A percentile compares a stretch with the other conserved stretches of the same genome.
phyloP scores from a whole-genome alignment of 2,329 filamentous ascomycete species.

The Ophiostoma ulmi region DNA sequence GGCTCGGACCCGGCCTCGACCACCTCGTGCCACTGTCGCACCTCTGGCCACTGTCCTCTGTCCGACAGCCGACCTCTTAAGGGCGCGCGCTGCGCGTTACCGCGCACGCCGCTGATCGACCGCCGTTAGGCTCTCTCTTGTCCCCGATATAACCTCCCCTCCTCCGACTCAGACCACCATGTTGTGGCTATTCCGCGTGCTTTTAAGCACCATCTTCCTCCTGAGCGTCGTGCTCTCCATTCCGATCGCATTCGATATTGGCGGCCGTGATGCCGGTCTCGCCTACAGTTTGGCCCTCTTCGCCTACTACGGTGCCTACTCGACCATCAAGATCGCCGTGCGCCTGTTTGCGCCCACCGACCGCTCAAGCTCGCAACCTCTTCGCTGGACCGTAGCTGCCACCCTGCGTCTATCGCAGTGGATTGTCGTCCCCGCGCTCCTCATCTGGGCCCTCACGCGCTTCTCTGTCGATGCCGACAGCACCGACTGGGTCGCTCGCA shows the following conservation, averaged over 20 bases:
- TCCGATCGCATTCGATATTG: conserved; percentile 95
- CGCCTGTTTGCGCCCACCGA: conserved; percentile 56
- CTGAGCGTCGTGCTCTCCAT: conserved; percentile 91
- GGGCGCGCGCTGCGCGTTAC: conserved; percentile 24
- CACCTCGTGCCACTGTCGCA: conserved; percentile 5
- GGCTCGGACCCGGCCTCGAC: not conserved
- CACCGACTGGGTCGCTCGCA: conserved; percentile 29
- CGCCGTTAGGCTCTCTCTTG: not conserved
- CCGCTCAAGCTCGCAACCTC: conserved; percentile 50
- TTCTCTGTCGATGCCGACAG: conserved; percentile 82
- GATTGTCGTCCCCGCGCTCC: conserved; percentile 74
- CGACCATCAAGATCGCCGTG: conserved; percentile 63
- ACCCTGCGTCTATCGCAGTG: conserved; percentile 74
- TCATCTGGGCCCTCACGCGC: conserved; percentile 93
- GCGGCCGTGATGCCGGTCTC: conserved; percentile 86
- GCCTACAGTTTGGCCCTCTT: conserved; percentile 89
- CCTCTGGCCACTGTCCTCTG: not conserved
- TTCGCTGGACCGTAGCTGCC: conserved; percentile 66
- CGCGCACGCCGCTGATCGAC: conserved; percentile 20
- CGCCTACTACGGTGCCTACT: conserved; percentile 86
- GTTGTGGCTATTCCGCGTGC: conserved; percentile 73
- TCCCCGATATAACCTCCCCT: not conserved
- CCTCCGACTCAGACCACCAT: conserved; percentile 42
- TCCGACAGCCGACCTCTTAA: not conserved
- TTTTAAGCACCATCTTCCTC: conserved; percentile 80